Base-by-base conservation (phyloP, 805 yeast genomes). In the Kockiozyma suomiensis region DNA sequence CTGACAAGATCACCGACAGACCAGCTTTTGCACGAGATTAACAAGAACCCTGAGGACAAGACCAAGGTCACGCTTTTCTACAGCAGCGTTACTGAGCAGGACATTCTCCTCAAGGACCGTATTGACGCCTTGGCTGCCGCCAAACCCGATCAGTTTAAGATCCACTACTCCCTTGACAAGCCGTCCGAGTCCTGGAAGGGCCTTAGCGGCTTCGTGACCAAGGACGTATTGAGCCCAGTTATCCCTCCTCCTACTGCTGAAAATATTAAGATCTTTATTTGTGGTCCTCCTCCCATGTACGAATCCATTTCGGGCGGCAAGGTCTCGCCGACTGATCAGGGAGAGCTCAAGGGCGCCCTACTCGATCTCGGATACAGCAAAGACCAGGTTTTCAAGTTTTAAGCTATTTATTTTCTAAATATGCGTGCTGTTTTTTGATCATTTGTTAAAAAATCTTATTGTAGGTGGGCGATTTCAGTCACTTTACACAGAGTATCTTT, bases 271-370 rank as follows among this genome's bases (percentile, higher is more conserved):
- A 82, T 92, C 59, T 93, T 88, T 69, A 88, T 93, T 58, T 94
- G 99, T 76, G 99, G 99, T 58, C 99, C 99, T 61, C 96, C 97
- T 71, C 88, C 88, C 43, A 81, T 94, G 74, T 89, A 89, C 85
- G 81, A 87, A 56, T 91, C 96, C 59, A 71, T 91, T 68, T 89
- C 97, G 28, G 99, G 99, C 72, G 74, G 76, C 69, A 93, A 93
- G 83, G 80, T 77, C 49, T 85, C 94, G 53, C 96, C 97, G 69
- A 70, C 85, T 56, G 97, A 92, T 73, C 99, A 94, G 81, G 99
- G 99, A 77, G 97, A 89, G 77, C 82, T 94, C 59, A 79, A 86
- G 30, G 99, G 99, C 72, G 84, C 86, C 53, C 84, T 94, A 73
- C 84, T 84, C 70, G 97, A 93, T 48, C 82, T 94, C 67, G 97